Evolutionary conservation across 768 basidiomycete genomes (phyloP), one percentile per base, ranked within the genome.

Genomic region (Lactarius hatsudake): DNA sequence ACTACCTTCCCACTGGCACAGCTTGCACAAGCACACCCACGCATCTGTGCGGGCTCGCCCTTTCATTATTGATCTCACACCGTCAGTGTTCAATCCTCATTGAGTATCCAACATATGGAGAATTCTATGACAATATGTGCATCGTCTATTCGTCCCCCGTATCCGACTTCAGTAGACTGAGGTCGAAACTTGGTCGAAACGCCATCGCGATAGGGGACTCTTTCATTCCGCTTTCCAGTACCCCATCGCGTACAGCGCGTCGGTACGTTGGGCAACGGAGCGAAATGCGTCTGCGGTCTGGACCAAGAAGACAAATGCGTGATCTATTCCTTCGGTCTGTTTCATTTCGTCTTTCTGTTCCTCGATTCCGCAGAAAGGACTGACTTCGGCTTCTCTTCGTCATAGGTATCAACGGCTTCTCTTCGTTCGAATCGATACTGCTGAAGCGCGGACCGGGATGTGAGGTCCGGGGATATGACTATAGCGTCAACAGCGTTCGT

Each of bases 221-320:
- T 72, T 85, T 84, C 73, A 79, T 80, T 8, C 80, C 84, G 76
- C 80, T 0, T 86, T 78, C 69, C 79, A 74, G 48, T 85, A 84
- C 59, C 82, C 4, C 83, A 84, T 75, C 79, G 80, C 28, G 72
- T 81, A 0, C 77, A 83, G 56, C 78, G 83, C 56, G 61, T 85
- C 18, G 84, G 84, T 2, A 74, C 77, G 12, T 75, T 84, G 69
- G 84, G 82, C 2, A 83, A 85, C 64, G 83, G 84, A 7, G 84
- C 83, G 5, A 85, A 85, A 72, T 84, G 83, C 81, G 68, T 81
- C 4, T 85, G 84, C 62, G 83, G 84, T 6, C 57, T 83, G 61
- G 80, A 81, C 45, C 78, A 79, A 18, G 84, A 85, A 69, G 77
- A 76, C 48, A 74, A 79, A 43, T 84, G 83, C 66, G 77, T 81